Percentiles rank a stretch among this genome's conserved stretches.
phyloP scores from a whole-genome alignment of 192 early-diverging fungal genomes.

The Polychytrium aggregatum region DNA sequence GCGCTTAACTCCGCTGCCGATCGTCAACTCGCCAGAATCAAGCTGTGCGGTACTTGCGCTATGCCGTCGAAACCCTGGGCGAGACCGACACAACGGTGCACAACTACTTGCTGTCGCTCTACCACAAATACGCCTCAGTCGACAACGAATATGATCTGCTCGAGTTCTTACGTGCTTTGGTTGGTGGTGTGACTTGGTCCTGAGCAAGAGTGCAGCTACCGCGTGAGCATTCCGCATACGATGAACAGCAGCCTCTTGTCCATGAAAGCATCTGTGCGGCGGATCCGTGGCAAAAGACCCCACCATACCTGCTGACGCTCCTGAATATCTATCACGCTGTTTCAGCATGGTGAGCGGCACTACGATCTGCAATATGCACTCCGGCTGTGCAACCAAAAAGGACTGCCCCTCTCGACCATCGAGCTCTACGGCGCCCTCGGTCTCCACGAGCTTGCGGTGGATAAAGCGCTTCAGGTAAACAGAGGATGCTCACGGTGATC shows the following conservation, averaged over 20 bases:
- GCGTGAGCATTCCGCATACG: no score
- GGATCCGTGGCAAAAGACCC: no score
- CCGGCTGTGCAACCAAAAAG: constrained; percentile 72
- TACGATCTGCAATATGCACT: constrained; percentile 90
- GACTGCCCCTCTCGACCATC: constrained; percentile 77
- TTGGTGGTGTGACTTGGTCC: no score
- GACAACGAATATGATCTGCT: constrained; percentile 52
- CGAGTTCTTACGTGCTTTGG: constrained; percentile 62
- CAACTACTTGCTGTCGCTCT: constrained; percentile 80
- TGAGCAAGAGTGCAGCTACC: no score
- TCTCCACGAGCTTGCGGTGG: constrained; percentile 85
- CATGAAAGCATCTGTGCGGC: no score
- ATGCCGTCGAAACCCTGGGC: constrained; percentile 61
- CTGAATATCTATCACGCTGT: constrained; percentile 5
- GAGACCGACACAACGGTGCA: constrained; percentile 85
- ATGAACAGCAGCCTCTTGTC: no score
- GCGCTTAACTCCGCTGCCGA: no score
- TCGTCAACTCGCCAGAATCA: constrained; percentile 77
- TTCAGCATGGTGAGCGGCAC: constrained; percentile 62
- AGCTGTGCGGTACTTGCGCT: constrained; percentile 77
- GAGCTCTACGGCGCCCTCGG: constrained; percentile 80
- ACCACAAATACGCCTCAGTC: constrained; percentile 50
- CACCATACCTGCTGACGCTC: no score
- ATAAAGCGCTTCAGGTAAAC: constrained; percentile 68
- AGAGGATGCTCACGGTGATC: neutral